phyloP scores from a whole-genome alignment of 768 basidiomycete species.

The Xerocomellus amylosporus region DNA sequence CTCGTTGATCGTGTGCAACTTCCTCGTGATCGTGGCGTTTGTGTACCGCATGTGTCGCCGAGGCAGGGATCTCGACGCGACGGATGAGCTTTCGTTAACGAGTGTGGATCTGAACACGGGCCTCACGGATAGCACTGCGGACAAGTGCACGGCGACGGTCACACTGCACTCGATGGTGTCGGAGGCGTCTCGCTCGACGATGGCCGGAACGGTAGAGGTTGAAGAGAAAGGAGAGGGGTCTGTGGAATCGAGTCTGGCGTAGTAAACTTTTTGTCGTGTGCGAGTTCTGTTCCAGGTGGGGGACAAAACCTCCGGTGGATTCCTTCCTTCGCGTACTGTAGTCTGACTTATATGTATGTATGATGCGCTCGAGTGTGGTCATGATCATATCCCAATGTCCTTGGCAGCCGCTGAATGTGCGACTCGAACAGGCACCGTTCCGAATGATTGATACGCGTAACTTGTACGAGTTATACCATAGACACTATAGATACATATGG shows the following conservation, averaged over 20 bases:
- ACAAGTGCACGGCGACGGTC: neutral
- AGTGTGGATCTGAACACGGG: conserved; percentile 11
- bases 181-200: neutral
- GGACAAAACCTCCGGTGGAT: neutral
- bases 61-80: conserved; percentile 5
- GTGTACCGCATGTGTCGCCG: conserved; percentile 14
- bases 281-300: neutral
- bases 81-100: conserved; percentile 10
- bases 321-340: neutral
- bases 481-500: no score
- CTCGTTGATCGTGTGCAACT: conserved; percentile 25
- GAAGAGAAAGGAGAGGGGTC: neutral
- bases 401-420: no score
- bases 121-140: neutral
- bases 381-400: no score
- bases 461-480: no score
- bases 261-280: neutral
- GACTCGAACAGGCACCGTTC: no score
- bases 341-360: neutral
- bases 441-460: no score
- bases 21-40: conserved; percentile 26
- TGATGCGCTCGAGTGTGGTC: neutral
- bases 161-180: neutral
- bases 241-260: neutral
- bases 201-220: neutral